These are phyloP conservation scores for Solanum chmielewskii DNA, from an alignment of 257 asterid genomes.

Conservation along the genomic window DNA sequence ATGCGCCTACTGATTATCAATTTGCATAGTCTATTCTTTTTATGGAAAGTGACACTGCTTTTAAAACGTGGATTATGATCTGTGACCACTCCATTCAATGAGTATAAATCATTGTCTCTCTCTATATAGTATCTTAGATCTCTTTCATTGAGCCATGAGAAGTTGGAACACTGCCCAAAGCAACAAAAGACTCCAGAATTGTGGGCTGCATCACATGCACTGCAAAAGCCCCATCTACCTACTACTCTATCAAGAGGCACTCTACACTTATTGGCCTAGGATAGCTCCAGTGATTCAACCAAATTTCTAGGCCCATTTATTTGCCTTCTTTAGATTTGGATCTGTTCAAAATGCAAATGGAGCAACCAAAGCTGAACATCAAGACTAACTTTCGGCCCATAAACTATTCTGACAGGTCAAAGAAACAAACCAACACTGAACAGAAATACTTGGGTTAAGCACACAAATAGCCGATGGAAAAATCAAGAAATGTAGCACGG, in stretches of 20 bases:
- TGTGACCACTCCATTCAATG: not conserved
- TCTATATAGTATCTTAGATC: not conserved
- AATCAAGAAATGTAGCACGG: not conserved
- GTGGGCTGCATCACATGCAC: not conserved
- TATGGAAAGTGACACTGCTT: not conserved
- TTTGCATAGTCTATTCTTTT: not conserved
- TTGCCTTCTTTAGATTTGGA: not conserved
- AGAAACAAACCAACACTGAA: not conserved
- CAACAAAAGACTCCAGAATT: not conserved
- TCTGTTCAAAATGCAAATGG: not conserved
- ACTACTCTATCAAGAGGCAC: not conserved
- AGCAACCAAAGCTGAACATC: not conserved
- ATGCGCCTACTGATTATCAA: not conserved
- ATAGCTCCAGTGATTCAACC: not conserved
- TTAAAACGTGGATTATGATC: not conserved
- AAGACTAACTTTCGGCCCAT: not conserved
- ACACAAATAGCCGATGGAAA: not conserved
- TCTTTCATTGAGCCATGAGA: not conserved
- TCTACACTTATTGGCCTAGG: not conserved
- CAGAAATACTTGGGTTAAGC: not conserved
- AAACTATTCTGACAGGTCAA: not conserved
- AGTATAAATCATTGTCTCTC: not conserved
- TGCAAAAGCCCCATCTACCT: not conserved
- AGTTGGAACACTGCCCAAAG: not conserved
- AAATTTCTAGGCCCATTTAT: not conserved